A percentile compares a stretch with the other conserved stretches of the same genome.
These are phyloP conservation scores for Priceomyces melissophilus DNA, from an alignment of 805 yeast species.

Conservation along the genomic window DNA sequence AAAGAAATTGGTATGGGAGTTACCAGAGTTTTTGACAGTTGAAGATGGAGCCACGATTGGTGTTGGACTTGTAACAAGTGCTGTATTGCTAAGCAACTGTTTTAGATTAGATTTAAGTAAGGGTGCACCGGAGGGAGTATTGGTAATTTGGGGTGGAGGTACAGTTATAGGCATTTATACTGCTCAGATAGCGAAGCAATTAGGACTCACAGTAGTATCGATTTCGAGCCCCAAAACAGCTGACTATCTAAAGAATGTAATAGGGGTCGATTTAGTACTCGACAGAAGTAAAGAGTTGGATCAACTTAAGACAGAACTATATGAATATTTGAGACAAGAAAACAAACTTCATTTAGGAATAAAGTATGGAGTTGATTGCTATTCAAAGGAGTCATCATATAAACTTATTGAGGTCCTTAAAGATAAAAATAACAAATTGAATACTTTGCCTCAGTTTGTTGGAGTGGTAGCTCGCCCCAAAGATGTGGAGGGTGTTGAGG, in stretches of 20 bases:
- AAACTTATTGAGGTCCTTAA: constrained; percentile 26
- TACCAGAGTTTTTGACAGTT: constrained; percentile 30
- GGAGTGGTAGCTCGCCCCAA: constrained; percentile 39
- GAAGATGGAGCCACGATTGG: constrained; percentile 46
- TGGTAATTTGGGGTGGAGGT: constrained; percentile 48
- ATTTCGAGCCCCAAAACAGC: constrained; percentile 19
- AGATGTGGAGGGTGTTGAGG: constrained; percentile 17
- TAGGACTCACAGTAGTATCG: constrained; percentile 35
- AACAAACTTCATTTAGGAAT: constrained; percentile 13
- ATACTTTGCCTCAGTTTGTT: constrained; percentile 20
- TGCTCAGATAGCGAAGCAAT: constrained; percentile 39
- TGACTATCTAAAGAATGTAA: constrained; percentile 14
- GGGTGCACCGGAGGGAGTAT: background rate
- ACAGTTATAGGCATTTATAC: constrained; percentile 45
- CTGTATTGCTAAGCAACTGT: constrained; percentile 19
- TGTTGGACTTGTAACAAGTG: constrained; percentile 47
- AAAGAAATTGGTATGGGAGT: constrained; percentile 42
- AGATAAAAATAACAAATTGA: constrained; percentile 8
- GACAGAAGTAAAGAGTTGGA: constrained; percentile 29
- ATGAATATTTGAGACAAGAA: constrained; percentile 6
- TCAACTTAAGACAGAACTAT: constrained; percentile 7
- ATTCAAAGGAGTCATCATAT: constrained; percentile 38
- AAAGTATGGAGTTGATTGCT: constrained; percentile 23
- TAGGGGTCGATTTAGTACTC: constrained; percentile 30
- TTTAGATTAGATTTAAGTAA: constrained; percentile 9